A percentile compares a stretch with the other conserved stretches of the same genome.
Conservation (phyloP, 352 stramenopile species). For the Pythium dissotocum region DNA sequence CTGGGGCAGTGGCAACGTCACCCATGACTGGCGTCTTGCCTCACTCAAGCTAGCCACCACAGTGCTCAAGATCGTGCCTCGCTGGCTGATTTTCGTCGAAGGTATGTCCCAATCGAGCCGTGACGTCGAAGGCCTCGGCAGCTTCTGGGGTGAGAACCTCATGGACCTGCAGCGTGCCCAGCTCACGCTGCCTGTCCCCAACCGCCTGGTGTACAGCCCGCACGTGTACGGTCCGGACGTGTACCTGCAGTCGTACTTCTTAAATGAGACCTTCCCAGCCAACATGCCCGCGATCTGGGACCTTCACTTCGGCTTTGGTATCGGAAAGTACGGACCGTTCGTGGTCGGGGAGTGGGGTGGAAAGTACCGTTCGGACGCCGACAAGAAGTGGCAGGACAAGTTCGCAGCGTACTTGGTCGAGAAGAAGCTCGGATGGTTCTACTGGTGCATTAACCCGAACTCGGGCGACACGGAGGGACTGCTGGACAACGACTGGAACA, state of each 20-base stretch:
- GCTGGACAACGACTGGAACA: conserved; percentile 57
- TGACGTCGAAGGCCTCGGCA: conserved; percentile 26
- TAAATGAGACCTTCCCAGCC: conserved; percentile 31
- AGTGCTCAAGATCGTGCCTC: conserved; percentile 34
- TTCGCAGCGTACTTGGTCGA: conserved; percentile 45
- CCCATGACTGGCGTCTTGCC: conserved; percentile 52
- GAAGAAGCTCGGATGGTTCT: conserved; percentile 41
- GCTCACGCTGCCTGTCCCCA: conserved; percentile 33
- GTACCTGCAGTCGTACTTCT: conserved; percentile 46
- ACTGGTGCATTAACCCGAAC: conserved; percentile 76
- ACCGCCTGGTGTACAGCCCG: conserved; percentile 54
- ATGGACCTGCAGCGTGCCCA: conserved; percentile 26
- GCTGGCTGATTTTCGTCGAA: conserved; percentile 61
- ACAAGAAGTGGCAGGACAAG: conserved; percentile 48
- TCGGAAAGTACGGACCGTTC: conserved; percentile 30
- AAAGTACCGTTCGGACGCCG: conserved; percentile 32
- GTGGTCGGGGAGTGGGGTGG: conserved; percentile 69
- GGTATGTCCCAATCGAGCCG: conserved; percentile 38
- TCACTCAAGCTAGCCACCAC: conserved; percentile 27
- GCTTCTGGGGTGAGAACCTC: conserved; percentile 58
- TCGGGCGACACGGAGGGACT: conserved; percentile 61
- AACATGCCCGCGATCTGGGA: conserved; percentile 64
- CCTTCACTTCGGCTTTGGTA: conserved; percentile 50
- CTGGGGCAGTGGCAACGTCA: conserved; percentile 39
- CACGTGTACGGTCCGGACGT: conserved; percentile 52